Base-by-base conservation (phyloP, 1,139 yeast species). In the Diutina siamensis region DNA sequence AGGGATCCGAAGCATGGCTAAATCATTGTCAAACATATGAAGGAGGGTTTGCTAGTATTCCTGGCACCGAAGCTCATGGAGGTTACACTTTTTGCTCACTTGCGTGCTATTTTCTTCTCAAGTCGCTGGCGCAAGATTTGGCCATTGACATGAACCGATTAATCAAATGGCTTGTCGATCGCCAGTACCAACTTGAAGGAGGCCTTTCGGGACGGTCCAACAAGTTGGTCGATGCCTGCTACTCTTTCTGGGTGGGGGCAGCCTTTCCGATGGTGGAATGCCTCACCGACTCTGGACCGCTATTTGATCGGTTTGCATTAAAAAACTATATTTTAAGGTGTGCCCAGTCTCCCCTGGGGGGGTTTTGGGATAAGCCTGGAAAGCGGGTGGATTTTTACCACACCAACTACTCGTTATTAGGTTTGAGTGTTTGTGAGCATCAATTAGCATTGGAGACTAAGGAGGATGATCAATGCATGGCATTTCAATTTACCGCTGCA, bases 221-320 rank as follows among this genome's bases (percentile, higher is more conserved):
- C 59, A 94, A 94, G 61, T 70, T 94, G 40, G 97, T 92, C 1
- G 99, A 94, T 61, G 96, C 95, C 0, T 94, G 99, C 61, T 94
- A 94, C 60, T 79, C 89, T 56, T 94, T 84, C 60, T 92, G 98
- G 98, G 82, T 89, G 2, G 98, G 98, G 1, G 94, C 87, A 0
- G 58, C 81, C 42, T 70, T 74, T 52, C 79, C 86, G 0, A 62
- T 89, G 38, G 55, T 87, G 10, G 92, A 85, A 49, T 64, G 73
- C 1, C 59, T 80, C 0, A 53, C 70, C 2, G 61, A 57, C 0
- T 44, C 47, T 0, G 55, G 21, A 15, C 20, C n/a, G 44, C 53
- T 81, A 46, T 72, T 81, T 50, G 64, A 77, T 60, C 67, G 80
- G 54, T 66, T 66, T 9, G 79, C 78, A 0, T 63, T 92, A 41